phyloP scores from a whole-genome alignment of 768 basidiomycete species.

The Dioszegia hungarica region DNA sequence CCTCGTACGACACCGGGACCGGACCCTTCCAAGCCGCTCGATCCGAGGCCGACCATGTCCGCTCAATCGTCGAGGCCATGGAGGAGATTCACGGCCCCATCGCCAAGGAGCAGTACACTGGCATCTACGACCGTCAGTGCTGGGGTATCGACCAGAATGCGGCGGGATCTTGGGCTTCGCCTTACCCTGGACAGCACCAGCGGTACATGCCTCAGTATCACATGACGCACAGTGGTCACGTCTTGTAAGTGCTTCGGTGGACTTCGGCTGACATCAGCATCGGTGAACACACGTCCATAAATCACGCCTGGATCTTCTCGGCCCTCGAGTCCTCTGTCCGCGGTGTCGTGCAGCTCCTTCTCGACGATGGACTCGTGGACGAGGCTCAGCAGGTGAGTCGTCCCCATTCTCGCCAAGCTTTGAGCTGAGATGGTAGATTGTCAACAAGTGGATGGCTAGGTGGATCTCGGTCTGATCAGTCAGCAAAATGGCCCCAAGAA shows the following conservation, averaged over 20 bases:
- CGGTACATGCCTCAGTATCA: constrained; percentile 4
- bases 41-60: constrained; percentile 19
- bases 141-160: constrained; percentile 20
- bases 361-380: constrained; percentile 4
- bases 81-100: constrained; percentile 22
- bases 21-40: constrained; percentile 14
- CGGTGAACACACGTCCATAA: constrained; percentile 4
- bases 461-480: background rate
- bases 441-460: constrained; percentile 8
- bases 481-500: background rate
- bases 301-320: constrained; percentile 4
- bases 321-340: constrained; percentile 3
- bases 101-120: constrained; percentile 21
- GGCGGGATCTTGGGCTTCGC: constrained; percentile 19
- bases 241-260: background rate
- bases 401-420: too few relatives aligned
- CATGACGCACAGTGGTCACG: background rate
- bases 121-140: constrained; percentile 16
- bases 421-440: background rate
- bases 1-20: constrained; percentile 15
- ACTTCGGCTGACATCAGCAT: background rate
- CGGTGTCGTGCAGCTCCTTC: constrained; percentile 1
- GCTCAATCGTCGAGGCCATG: constrained; percentile 17
- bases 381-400: constrained; percentile 1
- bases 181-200: constrained; percentile 5